These are phyloP conservation scores for Mortierella sp. DNA, from an alignment of 371 early-diverging fungal genomes.

Conservation along the genomic window DNA sequence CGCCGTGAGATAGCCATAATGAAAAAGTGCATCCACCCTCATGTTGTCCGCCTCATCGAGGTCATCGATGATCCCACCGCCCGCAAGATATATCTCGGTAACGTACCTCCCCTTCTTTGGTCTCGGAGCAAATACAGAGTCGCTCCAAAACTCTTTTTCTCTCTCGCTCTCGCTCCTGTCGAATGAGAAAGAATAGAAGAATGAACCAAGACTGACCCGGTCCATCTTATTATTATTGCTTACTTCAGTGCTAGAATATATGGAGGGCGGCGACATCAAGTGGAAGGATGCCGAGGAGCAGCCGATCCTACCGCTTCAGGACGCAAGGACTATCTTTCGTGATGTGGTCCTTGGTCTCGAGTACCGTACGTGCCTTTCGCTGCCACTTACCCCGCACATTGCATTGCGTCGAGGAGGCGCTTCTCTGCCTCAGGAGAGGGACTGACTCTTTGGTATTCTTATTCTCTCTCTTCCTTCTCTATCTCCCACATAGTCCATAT, in stretches of 20 bases:
- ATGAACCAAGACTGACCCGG: no score
- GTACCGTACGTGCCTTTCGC: slow-evolving; percentile 64
- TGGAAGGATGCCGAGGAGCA: slow-evolving; percentile 20
- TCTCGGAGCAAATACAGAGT: no score
- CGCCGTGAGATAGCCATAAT: slow-evolving; percentile 94
- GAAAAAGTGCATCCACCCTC: slow-evolving; percentile 93
- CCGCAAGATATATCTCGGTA: slow-evolving; percentile 91
- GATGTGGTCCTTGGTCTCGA: slow-evolving; percentile 91
- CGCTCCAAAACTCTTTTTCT: no score
- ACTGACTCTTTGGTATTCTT: neutral
- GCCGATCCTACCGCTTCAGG: slow-evolving; percentile 66
- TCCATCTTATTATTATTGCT: no score
- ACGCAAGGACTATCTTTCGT: slow-evolving; percentile 81
- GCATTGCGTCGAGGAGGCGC: neutral
- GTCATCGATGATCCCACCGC: slow-evolving; percentile 95
- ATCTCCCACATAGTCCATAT: slow-evolving; percentile 75
- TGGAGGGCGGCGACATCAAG: slow-evolving; percentile 8
- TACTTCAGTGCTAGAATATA: neutral
- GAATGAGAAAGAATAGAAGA: no score
- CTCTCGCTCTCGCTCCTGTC: no score
- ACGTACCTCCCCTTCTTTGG: neutral
- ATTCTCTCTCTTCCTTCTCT: slow-evolving; percentile 1
- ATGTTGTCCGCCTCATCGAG: slow-evolving; percentile 90
- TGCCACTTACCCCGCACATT: neutral
- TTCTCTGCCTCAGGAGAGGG: neutral